Evolutionary conservation across 1,284 basidiomycete species (phyloP), one percentile per base, ranked within the genome.

Genomic region (Cystobasidium sp.): DNA sequence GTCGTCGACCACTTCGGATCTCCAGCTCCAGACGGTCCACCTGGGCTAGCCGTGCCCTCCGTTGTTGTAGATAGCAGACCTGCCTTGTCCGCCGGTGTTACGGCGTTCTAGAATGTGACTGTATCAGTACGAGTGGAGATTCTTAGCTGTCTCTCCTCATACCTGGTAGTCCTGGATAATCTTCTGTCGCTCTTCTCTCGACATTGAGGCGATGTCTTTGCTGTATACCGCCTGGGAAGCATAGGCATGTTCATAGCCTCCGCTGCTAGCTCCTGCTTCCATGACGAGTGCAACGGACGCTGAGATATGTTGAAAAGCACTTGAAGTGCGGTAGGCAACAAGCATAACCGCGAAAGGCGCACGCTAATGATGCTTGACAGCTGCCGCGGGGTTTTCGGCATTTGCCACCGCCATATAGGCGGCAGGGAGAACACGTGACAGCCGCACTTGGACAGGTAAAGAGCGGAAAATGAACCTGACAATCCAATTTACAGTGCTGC

Each of bases 1-100:
- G 49, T 52, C 18, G 51, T 66, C n/a, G 64, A 51, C 64, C 64
- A 66, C 12, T 53, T 52, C 49, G 44, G 24, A 31, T 66, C 64
- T 41, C 51, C 47, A 41, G 20, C 24, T 9, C 14, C 10, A 12
- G 39, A 41, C 18, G 41, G 24, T 18, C n/a, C 22, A n/a, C 37
- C 49, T 4, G 49, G 24, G 31, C 41, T 53, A 10, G 53, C 64
- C 24, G 18, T 66, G 64, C 53, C 24, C 3, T 66, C 49, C n/a
- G 31, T 12, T 12, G 64, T 37, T 10, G 47, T 52, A 6, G 64
- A 66, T 24, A 66, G 31, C 24, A 66, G 24, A 24, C 31, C 39
- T 7, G 47, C 44, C 22, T 53, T 51, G 31, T 52, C 64, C 0
- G 39, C 49, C 37, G 64, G 64, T 6, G 64, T 66, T 6, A 66